phyloP scores from a whole-genome alignment of 495 filamentous ascomycete species.

The Chaetomium fimeti region DNA sequence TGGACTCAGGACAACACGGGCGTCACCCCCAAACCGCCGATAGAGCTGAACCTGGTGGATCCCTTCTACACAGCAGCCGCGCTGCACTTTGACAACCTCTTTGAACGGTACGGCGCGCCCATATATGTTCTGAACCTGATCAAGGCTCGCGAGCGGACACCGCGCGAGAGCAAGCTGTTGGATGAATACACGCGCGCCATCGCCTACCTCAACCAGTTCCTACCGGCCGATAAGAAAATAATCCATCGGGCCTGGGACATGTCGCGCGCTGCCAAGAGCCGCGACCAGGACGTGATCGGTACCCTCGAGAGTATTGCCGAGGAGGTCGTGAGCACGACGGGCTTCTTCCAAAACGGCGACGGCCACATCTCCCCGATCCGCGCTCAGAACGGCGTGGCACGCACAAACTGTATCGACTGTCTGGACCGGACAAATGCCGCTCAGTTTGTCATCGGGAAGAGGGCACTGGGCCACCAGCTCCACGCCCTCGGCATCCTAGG shows the following conservation, averaged over 20 bases:
- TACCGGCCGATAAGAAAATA: slow-evolving; percentile 80
- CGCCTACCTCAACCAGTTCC: slow-evolving; percentile 90
- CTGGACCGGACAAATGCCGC: slow-evolving; percentile 95
- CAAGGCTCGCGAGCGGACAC: slow-evolving; percentile 85
- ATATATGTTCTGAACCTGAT: slow-evolving; percentile 92
- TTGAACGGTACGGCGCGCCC: slow-evolving; percentile 88
- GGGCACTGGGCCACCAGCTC: slow-evolving; percentile 86
- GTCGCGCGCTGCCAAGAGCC: slow-evolving; percentile 89
- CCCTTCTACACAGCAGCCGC: slow-evolving; percentile 97
- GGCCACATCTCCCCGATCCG: slow-evolving; percentile 58
- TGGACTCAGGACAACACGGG: slow-evolving; percentile 98
- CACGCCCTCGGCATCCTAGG: slow-evolving; percentile 87
- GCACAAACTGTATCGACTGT: slow-evolving; percentile 98
- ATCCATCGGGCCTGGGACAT: slow-evolving; percentile 96
- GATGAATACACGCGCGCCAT: slow-evolving; percentile 86
- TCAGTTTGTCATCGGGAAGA: slow-evolving; percentile 97
- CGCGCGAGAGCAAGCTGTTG: slow-evolving; percentile 86
- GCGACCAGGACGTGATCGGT: slow-evolving; percentile 93
- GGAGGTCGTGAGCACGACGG: slow-evolving; percentile 76
- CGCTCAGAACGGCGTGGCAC: slow-evolving; percentile 88
- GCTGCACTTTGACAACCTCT: slow-evolving; percentile 93
- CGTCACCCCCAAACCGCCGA: slow-evolving; percentile 91
- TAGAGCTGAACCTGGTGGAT: slow-evolving; percentile 89
- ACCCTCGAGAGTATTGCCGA: slow-evolving; percentile 87
- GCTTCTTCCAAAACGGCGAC: slow-evolving; percentile 92